phyloP scores from a whole-genome alignment of 2,329 filamentous ascomycete genomes.

The Cryphonectria nitschkei region DNA sequence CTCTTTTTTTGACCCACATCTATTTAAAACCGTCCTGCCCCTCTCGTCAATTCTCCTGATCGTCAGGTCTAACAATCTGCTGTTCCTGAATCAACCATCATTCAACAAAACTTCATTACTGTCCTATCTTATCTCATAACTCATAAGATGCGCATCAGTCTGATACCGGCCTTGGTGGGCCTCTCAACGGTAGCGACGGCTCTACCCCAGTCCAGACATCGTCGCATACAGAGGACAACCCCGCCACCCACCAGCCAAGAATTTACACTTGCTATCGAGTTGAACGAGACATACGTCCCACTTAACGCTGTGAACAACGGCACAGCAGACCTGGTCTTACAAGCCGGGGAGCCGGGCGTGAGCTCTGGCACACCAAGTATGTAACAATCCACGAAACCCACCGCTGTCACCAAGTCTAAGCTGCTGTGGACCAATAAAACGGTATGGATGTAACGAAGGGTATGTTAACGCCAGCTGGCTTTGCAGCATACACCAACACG shows the following conservation, averaged over 20 bases:
- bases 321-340: conserved; percentile 9
- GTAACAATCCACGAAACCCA: not conserved
- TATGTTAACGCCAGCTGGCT: not conserved
- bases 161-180: not conserved
- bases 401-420: not conserved
- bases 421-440: not conserved
- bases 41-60: not conserved
- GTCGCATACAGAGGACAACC: not conserved
- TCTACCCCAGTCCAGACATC: not conserved
- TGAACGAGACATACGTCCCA: conserved; percentile 9
- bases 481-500: conserved; percentile 23
- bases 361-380: conserved; percentile 6
- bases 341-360: not conserved
- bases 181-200: not conserved
- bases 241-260: conserved; percentile 4
- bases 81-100: not conserved
- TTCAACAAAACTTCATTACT: not conserved
- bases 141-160: not conserved
- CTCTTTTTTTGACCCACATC: not conserved
- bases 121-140: not conserved
- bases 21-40: not conserved
- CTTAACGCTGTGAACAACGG: conserved; percentile 17
- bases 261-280: conserved; percentile 20
- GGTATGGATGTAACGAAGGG: not conserved
- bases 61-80: not conserved